A percentile compares a stretch with the other conserved stretches of the same genome.
These are phyloP conservation scores for Auriscalpium orientale DNA, from an alignment of 768 basidiomycete species.

Conservation along the genomic window DNA sequence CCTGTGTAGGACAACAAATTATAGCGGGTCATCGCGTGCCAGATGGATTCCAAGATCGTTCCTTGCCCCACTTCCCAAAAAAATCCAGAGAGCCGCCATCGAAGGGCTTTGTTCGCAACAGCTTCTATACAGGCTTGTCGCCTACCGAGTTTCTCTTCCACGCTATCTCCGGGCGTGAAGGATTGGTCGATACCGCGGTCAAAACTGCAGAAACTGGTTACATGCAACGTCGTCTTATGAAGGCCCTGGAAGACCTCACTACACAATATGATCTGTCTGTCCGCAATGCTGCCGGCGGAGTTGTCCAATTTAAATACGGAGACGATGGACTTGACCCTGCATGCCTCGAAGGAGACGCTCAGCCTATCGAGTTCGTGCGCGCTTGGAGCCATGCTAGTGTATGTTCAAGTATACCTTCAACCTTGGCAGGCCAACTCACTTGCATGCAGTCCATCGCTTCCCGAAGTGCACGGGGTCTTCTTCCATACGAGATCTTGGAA, in stretches of 20 bases:
- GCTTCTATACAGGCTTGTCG: conserved; percentile 86
- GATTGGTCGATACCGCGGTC: conserved; percentile 97
- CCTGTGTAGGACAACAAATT: conserved; percentile 99
- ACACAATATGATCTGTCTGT: conserved; percentile 96
- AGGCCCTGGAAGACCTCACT: conserved; percentile 93
- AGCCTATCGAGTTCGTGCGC: conserved; percentile 84
- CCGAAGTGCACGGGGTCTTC: conserved; percentile 52
- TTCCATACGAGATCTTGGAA: conserved; percentile 83
- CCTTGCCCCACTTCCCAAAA: conserved; percentile 97
- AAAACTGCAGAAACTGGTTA: conserved; percentile 99
- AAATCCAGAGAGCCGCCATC: conserved; percentile 94
- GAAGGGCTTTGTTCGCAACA: conserved; percentile 97
- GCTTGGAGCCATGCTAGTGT: conserved; percentile 84
- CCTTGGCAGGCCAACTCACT: too few relatives aligned
- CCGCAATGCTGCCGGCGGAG: conserved; percentile 86
- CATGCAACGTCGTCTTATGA: conserved; percentile 99
- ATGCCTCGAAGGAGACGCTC: conserved; percentile 90
- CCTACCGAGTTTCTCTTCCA: conserved; percentile 98
- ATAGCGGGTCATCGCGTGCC: conserved; percentile 97
- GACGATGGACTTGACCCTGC: conserved; percentile 97
- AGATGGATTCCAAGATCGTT: conserved; percentile 97
- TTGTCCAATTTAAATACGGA: conserved; percentile 96
- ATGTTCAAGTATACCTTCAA: conserved; percentile 13
- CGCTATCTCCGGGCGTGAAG: conserved; percentile 97
- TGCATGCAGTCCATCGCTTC: conserved; percentile 50